These are phyloP conservation scores for Davidsoniella virescens DNA, from an alignment of 2,329 filamentous ascomycete genomes.

Conservation along the genomic window DNA sequence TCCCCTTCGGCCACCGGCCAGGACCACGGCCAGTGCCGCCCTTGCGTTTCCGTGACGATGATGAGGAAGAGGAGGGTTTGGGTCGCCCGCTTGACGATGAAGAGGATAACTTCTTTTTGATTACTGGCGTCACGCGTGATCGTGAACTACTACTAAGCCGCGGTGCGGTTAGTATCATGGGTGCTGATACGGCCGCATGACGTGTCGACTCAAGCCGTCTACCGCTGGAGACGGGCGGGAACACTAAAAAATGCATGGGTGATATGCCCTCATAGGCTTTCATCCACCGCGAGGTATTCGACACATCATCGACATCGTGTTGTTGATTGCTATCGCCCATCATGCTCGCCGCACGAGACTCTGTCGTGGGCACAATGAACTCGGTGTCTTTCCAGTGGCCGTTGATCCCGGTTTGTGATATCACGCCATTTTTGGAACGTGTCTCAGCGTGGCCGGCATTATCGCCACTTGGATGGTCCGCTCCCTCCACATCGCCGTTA, in stretches of 20 bases:
- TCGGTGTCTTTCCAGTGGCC: not conserved
- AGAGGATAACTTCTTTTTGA: conserved; percentile 15
- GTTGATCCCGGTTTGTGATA: not conserved
- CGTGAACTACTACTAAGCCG: conserved; percentile 21
- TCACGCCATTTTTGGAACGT: conserved; percentile 1
- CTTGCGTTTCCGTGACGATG: conserved; percentile 10
- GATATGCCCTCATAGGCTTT: conserved; percentile 43
- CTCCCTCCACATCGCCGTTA: conserved; percentile 8
- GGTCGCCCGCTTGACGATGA: conserved; percentile 17
- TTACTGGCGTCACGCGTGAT: conserved; percentile 24
- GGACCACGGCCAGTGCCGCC: conserved; percentile 49
- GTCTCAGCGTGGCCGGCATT: not conserved
- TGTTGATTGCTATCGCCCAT: conserved; percentile 3
- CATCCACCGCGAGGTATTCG: conserved; percentile 25
- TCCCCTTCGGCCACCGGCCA: conserved; percentile 51
- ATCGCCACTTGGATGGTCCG: conserved; percentile 1
- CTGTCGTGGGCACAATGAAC: conserved; percentile 4
- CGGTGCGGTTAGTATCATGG: conserved; percentile 19
- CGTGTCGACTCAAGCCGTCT: conserved; percentile 33
- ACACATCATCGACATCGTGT: conserved; percentile 20
- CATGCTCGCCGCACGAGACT: conserved; percentile 3
- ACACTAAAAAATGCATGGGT: conserved; percentile 59
- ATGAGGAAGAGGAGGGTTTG: conserved; percentile 6
- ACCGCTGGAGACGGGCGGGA: conserved; percentile 43
- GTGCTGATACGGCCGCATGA: conserved; percentile 24